Evolutionary conservation across 768 basidiomycete species (phyloP), one percentile per base, ranked within the genome.

Genomic region (Leucocoprinus sp.): DNA sequence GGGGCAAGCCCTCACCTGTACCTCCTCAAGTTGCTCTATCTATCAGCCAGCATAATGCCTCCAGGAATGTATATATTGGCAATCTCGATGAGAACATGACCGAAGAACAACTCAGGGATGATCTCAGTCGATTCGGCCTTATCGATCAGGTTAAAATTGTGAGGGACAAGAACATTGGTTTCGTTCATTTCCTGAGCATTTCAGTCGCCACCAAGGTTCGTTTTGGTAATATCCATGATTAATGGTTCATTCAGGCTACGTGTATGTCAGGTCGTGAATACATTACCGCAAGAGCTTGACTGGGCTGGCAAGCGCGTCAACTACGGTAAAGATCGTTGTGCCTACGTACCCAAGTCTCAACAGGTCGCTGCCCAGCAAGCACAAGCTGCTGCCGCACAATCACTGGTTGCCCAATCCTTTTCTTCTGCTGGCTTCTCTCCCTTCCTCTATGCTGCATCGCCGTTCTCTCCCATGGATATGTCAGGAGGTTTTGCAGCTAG

Each of bases 101-200:
- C 1, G 96, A 98, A 69, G 88, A 93, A 64, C 80, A 81, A 65
- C 69, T 99, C 24, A 69, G 95, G 26, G 93, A 98, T 51, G 93
- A 97, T 59, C 70, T 98, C 18, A 83, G 84, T 56, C 75, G 86
- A 34, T 99, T 95, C 58, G 96, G 96, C 17, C 71, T 95, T 22
- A 97, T 99, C 56, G 96, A 99, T 65, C 95, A 98, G 62, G 93
- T 99, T 61, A 99, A 99, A 77, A 97, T 99, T 59, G 96, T 98
- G 42, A 70, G 95, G 50, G 96, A 99, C 70, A 97, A 97, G 76
- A 96, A 96, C 58, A 98, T 98, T 48, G 96, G 93, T 2, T 99
- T 99, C 61, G 93, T 99, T 15, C 96, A 99, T 65, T 98, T 98
- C 71, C 70, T 99, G 58, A 91, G 87, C 62, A 96, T 99, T 61